Evolutionary conservation across 176 grass and related monocot species (phyloP).

Genomic region (Pontederia crassipes): DNA sequence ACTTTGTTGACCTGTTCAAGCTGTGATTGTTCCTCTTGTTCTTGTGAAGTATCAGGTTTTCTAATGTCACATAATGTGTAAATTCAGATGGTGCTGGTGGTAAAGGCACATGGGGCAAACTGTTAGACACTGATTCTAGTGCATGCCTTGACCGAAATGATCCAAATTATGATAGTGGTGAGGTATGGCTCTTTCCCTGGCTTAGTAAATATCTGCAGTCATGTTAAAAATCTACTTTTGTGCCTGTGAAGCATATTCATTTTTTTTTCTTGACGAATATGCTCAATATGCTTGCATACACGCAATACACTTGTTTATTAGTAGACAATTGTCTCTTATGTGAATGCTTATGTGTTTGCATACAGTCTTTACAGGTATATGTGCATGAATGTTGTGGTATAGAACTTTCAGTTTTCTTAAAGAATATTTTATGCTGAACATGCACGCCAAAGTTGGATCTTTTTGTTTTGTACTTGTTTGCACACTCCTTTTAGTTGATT

Average conservation of each 20-base stretch:
- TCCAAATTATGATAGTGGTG: conserved; percentile 21
- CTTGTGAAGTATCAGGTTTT: no score
- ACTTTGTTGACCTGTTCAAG: no score
- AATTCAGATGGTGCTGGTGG: conserved; percentile 20
- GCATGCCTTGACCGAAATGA: conserved; percentile 17
- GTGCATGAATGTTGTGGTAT: neutral
- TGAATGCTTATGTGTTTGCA: neutral
- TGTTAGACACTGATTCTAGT: conserved; percentile 13
- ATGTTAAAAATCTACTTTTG: neutral
- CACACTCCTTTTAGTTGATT: neutral
- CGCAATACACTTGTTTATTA: no score
- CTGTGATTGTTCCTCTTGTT: no score
- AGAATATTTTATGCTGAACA: no score
- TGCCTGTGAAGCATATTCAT: no score
- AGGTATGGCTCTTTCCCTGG: neutral
- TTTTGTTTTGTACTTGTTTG: neutral
- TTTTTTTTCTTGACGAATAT: no score
- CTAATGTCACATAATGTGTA: neutral
- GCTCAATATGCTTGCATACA: no score
- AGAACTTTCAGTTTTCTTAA: no score
- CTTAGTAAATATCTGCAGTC: neutral
- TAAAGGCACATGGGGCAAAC: conserved; percentile 24
- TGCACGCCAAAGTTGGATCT: neutral
- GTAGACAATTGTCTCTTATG: neutral
- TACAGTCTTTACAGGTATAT: neutral